Evolutionary conservation across 2,329 filamentous ascomycete genomes (phyloP), one percentile per base, ranked within the genome.

Genomic region (Phialocephala sp.): DNA sequence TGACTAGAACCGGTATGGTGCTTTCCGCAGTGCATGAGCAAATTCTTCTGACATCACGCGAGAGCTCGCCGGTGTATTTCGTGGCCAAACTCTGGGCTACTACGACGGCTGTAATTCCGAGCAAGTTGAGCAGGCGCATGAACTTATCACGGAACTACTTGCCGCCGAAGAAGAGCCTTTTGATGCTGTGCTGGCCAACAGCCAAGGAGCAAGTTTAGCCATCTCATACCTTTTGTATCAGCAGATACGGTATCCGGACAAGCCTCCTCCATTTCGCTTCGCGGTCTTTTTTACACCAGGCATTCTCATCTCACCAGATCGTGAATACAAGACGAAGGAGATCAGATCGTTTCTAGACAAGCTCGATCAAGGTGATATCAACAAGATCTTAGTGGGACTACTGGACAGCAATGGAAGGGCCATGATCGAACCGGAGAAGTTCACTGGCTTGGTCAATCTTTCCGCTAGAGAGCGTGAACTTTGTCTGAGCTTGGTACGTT

Each of bases 261-360:
- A 41, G 45, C 39, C 54, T 12, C 27, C 55, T 18, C 61, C 61
- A 4, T 63, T 63, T 35, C 55, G 61, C 24, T 63, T 63, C 37
- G 61, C 55, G 1, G 35, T 63, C 24, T 59, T 63, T 24, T 63
- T 63, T 41, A 63, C 61, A 18, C 61, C 61, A n/a, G 55, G 61
- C 27, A 39, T 59, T 18, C 39, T 63, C 20, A 47, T 63, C 5
- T 59, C 61, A 15, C 61, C 61, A 15, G 54, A 63, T 47, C 27
- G 35, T 6, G 36, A 36, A 50, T 63, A 63, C 41, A 63, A 54
- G 43, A 37, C n/a, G 1, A 11, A 52, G 15, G 61, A 63, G 43
- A 59, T 63, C 18, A 52, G 43, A 12, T 59, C 55, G 5, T 63
- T 63, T 41, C 36, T 63, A 18, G 61, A 63, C 27, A 63, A 63